Evolutionary conservation across 768 basidiomycete species (phyloP), one percentile per base, ranked within the genome.

Genomic region (Boletus reticuloceps): DNA sequence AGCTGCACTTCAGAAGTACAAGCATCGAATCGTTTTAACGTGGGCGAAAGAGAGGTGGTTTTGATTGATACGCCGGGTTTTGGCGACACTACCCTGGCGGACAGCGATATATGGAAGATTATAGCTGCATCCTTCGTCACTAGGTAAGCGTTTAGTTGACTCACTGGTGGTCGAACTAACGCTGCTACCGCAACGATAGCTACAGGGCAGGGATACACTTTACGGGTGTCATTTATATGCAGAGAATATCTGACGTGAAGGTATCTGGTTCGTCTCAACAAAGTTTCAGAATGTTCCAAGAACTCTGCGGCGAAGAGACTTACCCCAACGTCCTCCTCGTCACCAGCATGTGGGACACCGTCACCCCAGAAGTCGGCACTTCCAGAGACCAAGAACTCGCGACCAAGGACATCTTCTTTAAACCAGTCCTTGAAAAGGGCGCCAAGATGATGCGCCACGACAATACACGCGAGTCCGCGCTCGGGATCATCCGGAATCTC

Each of bases 51-150:
- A 29, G 58, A 54, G 29, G 72, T 85, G 16, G 72, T 73, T 4
- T 68, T 85, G n/a, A 75, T 85, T 48, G 84, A 85, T 58, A 85
- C 83, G 0, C 83, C 84, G 4, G 84, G 84, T 0, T 85, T 84
- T 54, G 83, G 83, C 53, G 82, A 84, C 59, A 79, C 82, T 2
- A 62, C 63, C 13, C 67, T 72, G 54, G 74, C 73, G 49, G 82
- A 83, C 56, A 74, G 76, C 2, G 80, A 79, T 20, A 73, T 83
- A 25, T 66, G 82, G 50, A 75, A 72, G 46, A 75, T 77, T 68
- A 82, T 82, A 42, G 76, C 81, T 58, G 75, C 42, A 13, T 72
- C 69, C n/a, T 54, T 70, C 19, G 63, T 69, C 40, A 60, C 62
- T 5, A 70, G 61, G 69, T 61, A 40, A 50, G 69, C 14, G 10